These are phyloP conservation scores for Scenedesmus sp. DNA, from an alignment of 163 green algal species.

Conservation along the genomic window DNA sequence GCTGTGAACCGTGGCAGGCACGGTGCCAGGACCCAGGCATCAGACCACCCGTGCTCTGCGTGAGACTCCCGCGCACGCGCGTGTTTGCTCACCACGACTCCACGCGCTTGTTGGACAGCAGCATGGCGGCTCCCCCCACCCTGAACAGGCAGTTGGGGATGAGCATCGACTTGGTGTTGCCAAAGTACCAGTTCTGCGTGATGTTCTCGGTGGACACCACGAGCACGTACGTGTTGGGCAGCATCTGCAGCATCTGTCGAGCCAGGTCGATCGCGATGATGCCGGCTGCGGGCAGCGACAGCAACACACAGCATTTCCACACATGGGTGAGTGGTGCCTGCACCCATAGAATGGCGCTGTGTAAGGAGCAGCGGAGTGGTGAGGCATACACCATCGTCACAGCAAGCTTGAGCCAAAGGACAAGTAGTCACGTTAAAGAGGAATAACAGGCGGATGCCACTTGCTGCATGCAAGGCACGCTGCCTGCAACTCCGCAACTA, in stretches of 20 bases:
- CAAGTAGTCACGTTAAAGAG: too few relatives aligned
- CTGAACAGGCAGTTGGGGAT: slow-evolving; percentile 96
- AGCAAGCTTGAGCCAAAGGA: too few relatives aligned
- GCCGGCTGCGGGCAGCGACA: slow-evolving; percentile 48
- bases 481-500: too few relatives aligned
- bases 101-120: slow-evolving; percentile 85
- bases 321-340: not conserved
- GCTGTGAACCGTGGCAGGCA: too few relatives aligned
- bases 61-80: too few relatives aligned
- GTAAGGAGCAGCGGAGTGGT: too few relatives aligned
- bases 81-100: slow-evolving; percentile 60
- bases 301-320: not conserved
- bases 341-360: not conserved
- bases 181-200: slow-evolving; percentile 78
- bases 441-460: too few relatives aligned
- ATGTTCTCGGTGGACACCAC: slow-evolving; percentile 96
- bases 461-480: too few relatives aligned
- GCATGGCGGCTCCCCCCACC: slow-evolving; percentile 85
- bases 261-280: slow-evolving; percentile 76
- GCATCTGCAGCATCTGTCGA: slow-evolving; percentile 80
- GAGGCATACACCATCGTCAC: too few relatives aligned
- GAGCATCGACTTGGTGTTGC: slow-evolving; percentile 80
- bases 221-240: slow-evolving; percentile 78
- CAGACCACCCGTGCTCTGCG: not conserved
- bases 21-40: too few relatives aligned